These are phyloP conservation scores for Russula sp. DNA, from an alignment of 768 basidiomycete genomes.

Conservation along the genomic window DNA sequence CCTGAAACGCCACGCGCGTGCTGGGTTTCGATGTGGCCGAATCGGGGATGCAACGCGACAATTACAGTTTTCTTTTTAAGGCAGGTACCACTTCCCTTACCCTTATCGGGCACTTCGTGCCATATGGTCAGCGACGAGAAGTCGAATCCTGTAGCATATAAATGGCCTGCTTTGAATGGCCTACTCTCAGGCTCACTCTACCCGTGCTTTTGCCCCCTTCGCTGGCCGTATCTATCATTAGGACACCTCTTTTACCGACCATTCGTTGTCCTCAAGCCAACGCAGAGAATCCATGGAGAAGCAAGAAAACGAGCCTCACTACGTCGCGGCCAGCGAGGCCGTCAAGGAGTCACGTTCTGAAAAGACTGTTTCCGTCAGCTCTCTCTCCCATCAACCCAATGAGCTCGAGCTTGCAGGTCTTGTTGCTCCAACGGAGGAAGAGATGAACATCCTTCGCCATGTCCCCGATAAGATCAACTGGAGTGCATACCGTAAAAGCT, in stretches of 20 bases:
- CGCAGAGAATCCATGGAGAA: slow-evolving; percentile 12
- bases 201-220: neutral
- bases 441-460: slow-evolving; percentile 22
- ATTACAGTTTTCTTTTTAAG: neutral
- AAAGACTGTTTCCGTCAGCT: neutral
- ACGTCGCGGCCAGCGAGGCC: neutral
- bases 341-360: slow-evolving; percentile 4
- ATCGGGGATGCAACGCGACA: neutral
- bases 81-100: neutral
- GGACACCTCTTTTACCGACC: neutral
- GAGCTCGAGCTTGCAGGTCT: slow-evolving; percentile 10
- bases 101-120: no score
- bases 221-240: neutral
- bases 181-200: neutral
- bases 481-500: slow-evolving; percentile 17
- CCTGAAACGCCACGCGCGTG: no score
- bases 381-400: neutral
- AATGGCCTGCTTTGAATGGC: slow-evolving; percentile 1
- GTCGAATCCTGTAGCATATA: neutral
- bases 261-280: no score
- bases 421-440: slow-evolving; percentile 23
- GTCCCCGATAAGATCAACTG: slow-evolving; percentile 24
- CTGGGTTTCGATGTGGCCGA: no score
- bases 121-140: slow-evolving; percentile 4
- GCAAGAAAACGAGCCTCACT: slow-evolving; percentile 12